Percentiles rank a stretch among this genome's conserved stretches.
Evolutionary conservation across 2,329 filamentous ascomycete species (phyloP).

Genomic region (Aspergillus niger): DNA sequence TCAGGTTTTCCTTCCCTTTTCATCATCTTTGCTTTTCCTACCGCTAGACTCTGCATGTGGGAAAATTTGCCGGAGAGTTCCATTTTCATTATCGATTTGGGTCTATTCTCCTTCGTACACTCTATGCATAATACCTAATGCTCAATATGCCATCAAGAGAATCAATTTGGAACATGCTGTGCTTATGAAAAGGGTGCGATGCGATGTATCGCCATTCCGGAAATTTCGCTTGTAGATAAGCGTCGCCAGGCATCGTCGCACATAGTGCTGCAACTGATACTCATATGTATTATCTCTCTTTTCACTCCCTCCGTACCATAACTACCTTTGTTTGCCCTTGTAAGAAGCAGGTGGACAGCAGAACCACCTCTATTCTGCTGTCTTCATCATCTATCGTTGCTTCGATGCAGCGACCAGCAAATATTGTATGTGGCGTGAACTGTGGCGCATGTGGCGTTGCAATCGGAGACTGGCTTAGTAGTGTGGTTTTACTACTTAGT

Average conservation of each 20-base stretch:
- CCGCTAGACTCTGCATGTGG: not conserved
- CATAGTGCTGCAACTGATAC: too few relatives aligned
- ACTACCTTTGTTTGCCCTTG: too few relatives aligned
- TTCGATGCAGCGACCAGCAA: not conserved
- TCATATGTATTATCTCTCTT: too few relatives aligned
- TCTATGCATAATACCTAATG: not conserved
- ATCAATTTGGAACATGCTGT: not conserved
- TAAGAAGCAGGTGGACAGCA: too few relatives aligned
- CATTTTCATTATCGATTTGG: not conserved
- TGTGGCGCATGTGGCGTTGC: slow-evolving; percentile 5
- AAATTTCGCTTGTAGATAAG: too few relatives aligned
- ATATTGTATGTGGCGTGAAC: not conserved
- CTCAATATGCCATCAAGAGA: not conserved
- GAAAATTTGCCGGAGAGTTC: not conserved
- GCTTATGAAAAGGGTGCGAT: not conserved
- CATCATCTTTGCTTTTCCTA: not conserved
- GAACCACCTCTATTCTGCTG: too few relatives aligned
- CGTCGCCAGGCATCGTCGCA: too few relatives aligned
- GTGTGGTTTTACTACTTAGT: too few relatives aligned
- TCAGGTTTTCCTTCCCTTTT: not conserved
- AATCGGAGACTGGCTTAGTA: not conserved
- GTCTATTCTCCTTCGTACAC: not conserved
- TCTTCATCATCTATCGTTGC: not conserved
- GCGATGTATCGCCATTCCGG: not conserved
- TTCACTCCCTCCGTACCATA: too few relatives aligned